A percentile compares a stretch with the other conserved stretches of the same genome.
phyloP scores from a whole-genome alignment of 257 asterid genomes.

The Primulina eburnea region DNA sequence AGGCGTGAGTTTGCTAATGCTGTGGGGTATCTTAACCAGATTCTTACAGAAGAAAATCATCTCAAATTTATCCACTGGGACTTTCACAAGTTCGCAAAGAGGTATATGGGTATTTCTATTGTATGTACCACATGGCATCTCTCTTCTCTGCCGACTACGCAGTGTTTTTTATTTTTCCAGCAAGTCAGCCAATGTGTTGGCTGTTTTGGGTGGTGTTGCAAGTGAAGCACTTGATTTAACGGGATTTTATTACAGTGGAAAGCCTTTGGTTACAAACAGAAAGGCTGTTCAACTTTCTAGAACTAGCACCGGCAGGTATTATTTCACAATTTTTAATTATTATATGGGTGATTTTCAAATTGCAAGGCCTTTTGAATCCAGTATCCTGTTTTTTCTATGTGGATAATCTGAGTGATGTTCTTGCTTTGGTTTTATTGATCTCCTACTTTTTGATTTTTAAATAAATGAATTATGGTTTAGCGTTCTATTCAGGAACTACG shows the following conservation, averaged over 20 bases:
- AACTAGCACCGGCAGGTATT: conserved; percentile 81
- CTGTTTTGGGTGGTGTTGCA: conserved; percentile 97
- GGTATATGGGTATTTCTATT: conserved; percentile 39
- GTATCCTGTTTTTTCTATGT: not conserved
- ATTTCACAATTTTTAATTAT: conserved; percentile 15
- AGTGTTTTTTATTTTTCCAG: conserved; percentile 44
- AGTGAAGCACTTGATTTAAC: conserved; percentile 95
- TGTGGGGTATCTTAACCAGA: conserved; percentile 94
- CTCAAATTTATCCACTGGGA: conserved; percentile 98
- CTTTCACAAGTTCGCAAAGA: conserved; percentile 97
- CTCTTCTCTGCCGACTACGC: conserved; percentile 31
- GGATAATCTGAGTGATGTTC: conserved; percentile 1
- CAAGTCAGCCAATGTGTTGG: conserved; percentile 98
- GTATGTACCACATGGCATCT: conserved; percentile 21
- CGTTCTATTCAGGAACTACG: not conserved
- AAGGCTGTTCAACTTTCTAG: conserved; percentile 61
- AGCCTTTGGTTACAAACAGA: conserved; percentile 55
- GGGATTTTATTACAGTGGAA: conserved; percentile 91
- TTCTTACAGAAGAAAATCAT: conserved; percentile 70
- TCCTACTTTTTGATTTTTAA: not conserved
- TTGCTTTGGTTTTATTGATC: not conserved
- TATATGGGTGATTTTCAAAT: conserved; percentile 1
- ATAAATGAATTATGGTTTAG: not conserved
- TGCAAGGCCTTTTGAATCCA: not conserved
- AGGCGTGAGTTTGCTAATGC: conserved; percentile 97